These are phyloP conservation scores for Monascus ruber DNA, from an alignment of 2,329 filamentous ascomycete genomes.

Conservation along the genomic window DNA sequence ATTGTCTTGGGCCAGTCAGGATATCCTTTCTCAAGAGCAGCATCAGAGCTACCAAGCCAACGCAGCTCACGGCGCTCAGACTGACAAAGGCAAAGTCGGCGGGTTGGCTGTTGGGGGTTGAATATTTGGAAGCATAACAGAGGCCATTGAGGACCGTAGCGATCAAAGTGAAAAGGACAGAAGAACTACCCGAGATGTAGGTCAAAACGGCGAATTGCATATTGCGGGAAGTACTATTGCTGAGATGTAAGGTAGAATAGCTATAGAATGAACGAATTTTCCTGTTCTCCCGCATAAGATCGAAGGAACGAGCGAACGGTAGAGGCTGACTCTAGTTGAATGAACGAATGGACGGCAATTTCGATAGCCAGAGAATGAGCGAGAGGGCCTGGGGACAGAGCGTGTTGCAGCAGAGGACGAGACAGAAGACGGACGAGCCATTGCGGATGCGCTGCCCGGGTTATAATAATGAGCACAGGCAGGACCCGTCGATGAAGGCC, in stretches of 20 bases:
- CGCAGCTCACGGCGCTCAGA: conserved; percentile 16
- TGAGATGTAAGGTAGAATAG: not conserved
- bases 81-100: conserved; percentile 14
- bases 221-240: conserved; percentile 1
- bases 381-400: not conserved
- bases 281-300: too few species aligned
- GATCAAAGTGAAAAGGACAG: conserved; percentile 14
- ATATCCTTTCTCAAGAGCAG: conserved; percentile 10
- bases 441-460: too few species aligned
- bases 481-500: too few species aligned
- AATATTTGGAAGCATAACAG: conserved; percentile 11
- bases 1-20: conserved; percentile 5
- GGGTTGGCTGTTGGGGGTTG: conserved; percentile 6
- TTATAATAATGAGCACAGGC: too few species aligned
- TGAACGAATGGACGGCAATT: conserved; percentile 1
- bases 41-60: conserved; percentile 9
- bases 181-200: conserved; percentile 15
- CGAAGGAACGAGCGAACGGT: not conserved
- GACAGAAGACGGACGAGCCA: too few species aligned
- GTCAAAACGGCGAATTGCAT: conserved; percentile 8
- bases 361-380: not conserved
- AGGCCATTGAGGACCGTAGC: conserved; percentile 19
- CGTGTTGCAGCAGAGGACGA: too few species aligned
- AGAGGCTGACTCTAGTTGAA: conserved; percentile 1
- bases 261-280: not conserved